These are phyloP conservation scores for Podaxis sp. DNA, from an alignment of 768 basidiomycete species.

Conservation along the genomic window DNA sequence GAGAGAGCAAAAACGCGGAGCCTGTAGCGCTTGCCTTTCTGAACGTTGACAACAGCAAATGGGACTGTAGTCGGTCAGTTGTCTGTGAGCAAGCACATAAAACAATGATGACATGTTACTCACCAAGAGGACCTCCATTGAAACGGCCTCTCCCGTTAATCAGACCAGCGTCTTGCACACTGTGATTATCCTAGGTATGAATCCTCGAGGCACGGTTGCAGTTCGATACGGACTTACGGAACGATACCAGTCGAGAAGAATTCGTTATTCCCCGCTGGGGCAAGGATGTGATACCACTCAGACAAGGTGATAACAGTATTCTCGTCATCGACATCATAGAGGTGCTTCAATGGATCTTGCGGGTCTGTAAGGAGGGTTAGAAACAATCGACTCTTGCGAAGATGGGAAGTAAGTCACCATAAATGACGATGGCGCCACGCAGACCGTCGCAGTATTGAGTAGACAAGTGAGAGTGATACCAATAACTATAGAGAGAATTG, in stretches of 20 bases:
- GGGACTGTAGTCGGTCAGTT: neutral
- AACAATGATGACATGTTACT: neutral
- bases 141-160: constrained; percentile 23
- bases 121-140: constrained; percentile 19
- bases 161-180: constrained; percentile 14
- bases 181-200: constrained; percentile 20
- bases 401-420: constrained; percentile 13
- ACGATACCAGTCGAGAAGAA: constrained; percentile 8
- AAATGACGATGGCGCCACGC: constrained; percentile 15
- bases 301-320: constrained; percentile 15
- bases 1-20: constrained; percentile 51
- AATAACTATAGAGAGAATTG: constrained; percentile 33
- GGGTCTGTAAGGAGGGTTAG: constrained; percentile 6
- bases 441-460: constrained; percentile 18
- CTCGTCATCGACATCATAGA: constrained; percentile 17
- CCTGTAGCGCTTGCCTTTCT: constrained; percentile 44
- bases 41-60: constrained; percentile 38
- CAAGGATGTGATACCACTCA: constrained; percentile 17
- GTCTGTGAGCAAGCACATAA: neutral
- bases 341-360: constrained; percentile 9
- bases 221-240: constrained; percentile 2
- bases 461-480: constrained; percentile 34
- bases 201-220: neutral
- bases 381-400: neutral
- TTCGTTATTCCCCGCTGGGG: neutral